Base-by-base conservation (phyloP, 1,284 basidiomycete genomes). In the Pascua guehoae region DNA sequence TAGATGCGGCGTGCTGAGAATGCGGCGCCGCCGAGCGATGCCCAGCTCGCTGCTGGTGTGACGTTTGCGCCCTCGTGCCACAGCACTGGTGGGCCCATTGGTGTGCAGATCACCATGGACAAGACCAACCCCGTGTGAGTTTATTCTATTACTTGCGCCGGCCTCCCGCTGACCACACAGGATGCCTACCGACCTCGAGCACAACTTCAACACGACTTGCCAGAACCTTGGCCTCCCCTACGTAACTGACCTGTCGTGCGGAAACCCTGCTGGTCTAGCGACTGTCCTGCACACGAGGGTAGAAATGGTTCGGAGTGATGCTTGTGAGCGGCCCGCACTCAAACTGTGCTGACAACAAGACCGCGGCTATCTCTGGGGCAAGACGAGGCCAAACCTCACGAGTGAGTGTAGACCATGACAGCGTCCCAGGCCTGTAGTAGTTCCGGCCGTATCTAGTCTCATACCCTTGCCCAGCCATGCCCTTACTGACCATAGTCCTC, bases 1-100 rank as follows among this genome's bases (percentile, higher is more conserved):
- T 56, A 73, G 64, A 74, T 74, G 70, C 57, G 56, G 11, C 47
- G 54, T 9, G 72, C 66, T 4, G 72, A 74, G 51, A 58, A 55
- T 14, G 70, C 66, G 48, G 40, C 51, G 17, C 42, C 66, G 4
- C 72, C 72, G 8, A 55, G 58, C 1, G 37, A 48, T 4, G 17
- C 42, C 11, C 66, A 69, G 49, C 36, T 51, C 11, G 51, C 57
- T 12, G 64, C 60, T 1, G 71, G 69, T 9, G 47, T 72, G 9
- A 70, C 70, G 1, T 72, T 59, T 42, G 40, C 54, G 8, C 1
- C 57, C 0, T 11, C 14, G 4, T 72, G 71, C 36, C 71, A 68
- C 50, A 65, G 56, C 7, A 44, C 49, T 1, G 45, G 47, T 14
- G 72, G 72, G 17, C 67, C 62, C 5, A 63, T 74, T 45, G 49